These are phyloP conservation scores for Fusarium euwallaceae DNA, from an alignment of 2,329 filamentous ascomycete species.

Conservation along the genomic window DNA sequence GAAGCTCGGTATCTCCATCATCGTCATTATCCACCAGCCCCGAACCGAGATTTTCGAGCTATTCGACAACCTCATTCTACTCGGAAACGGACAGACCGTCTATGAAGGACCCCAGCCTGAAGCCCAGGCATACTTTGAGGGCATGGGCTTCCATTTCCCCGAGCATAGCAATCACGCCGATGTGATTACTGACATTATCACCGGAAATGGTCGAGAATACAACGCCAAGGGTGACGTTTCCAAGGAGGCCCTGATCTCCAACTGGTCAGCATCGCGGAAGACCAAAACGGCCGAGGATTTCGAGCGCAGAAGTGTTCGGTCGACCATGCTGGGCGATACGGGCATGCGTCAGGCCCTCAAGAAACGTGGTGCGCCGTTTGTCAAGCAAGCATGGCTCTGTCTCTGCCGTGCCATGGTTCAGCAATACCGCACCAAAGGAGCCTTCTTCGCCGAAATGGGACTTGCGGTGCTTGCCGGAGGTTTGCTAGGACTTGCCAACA, in stretches of 20 bases:
- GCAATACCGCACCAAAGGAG: constrained; percentile 65
- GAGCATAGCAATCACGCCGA: constrained; percentile 67
- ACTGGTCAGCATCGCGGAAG: constrained; percentile 58
- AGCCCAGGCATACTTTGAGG: constrained; percentile 64
- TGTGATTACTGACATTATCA: constrained; percentile 72
- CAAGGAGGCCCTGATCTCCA: constrained; percentile 62
- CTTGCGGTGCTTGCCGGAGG: constrained; percentile 65
- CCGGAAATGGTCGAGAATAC: constrained; percentile 67
- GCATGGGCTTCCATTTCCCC: constrained; percentile 65
- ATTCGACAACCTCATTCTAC: constrained; percentile 68
- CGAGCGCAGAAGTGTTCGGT: constrained; percentile 36
- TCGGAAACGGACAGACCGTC: constrained; percentile 67
- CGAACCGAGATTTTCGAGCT: constrained; percentile 69
- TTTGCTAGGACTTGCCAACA: constrained; percentile 67
- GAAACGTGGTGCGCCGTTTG: constrained; percentile 62
- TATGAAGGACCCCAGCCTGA: constrained; percentile 63
- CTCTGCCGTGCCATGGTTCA: constrained; percentile 66
- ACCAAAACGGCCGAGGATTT: constrained; percentile 16
- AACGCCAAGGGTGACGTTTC: constrained; percentile 61
- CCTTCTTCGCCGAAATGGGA: constrained; percentile 67
- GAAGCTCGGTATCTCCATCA: constrained; percentile 67
- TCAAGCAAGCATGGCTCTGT: constrained; percentile 66
- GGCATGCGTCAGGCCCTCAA: constrained; percentile 60
- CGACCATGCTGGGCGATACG: constrained; percentile 48
- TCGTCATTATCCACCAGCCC: constrained; percentile 72